Conservation (phyloP, 768 basidiomycete genomes). For the Rhizopogon salebrosus region DNA sequence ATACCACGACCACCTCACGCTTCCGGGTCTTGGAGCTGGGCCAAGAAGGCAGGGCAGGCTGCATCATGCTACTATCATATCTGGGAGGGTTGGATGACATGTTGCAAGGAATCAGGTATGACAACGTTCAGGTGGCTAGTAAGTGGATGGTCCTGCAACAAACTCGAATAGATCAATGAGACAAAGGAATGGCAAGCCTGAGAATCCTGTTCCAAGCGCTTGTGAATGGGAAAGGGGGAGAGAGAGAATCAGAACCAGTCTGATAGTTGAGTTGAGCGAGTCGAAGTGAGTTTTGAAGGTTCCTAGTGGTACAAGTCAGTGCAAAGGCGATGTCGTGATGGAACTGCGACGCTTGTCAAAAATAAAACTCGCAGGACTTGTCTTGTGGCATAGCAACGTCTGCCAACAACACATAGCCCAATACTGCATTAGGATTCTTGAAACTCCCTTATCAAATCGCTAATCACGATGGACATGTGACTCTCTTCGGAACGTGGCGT, state of each 20-base stretch:
- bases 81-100: background rate
- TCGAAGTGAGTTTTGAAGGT: background rate
- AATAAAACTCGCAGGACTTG: too few species aligned
- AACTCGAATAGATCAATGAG: background rate
- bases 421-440: too few species aligned
- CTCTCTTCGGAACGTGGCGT: too few species aligned
- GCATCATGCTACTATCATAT: background rate
- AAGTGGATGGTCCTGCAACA: background rate
- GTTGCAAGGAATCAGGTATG: background rate
- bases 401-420: background rate
- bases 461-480: background rate
- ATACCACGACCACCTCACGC: slow-evolving; percentile 22
- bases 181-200: background rate
- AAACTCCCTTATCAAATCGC: background rate
- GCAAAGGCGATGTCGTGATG: too few species aligned
- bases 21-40: slow-evolving; percentile 9
- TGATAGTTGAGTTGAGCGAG: background rate
- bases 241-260: slow-evolving; percentile 2
- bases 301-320: too few species aligned
- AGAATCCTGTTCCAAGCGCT: slow-evolving; percentile 2
- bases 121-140: background rate
- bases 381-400: background rate
- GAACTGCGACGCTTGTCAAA: too few species aligned
- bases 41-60: slow-evolving; percentile 4
- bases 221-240: background rate